A percentile compares a stretch with the other conserved stretches of the same genome.
Conservation (phyloP, 2,329 filamentous ascomycete genomes). For the Onygena corvina region DNA sequence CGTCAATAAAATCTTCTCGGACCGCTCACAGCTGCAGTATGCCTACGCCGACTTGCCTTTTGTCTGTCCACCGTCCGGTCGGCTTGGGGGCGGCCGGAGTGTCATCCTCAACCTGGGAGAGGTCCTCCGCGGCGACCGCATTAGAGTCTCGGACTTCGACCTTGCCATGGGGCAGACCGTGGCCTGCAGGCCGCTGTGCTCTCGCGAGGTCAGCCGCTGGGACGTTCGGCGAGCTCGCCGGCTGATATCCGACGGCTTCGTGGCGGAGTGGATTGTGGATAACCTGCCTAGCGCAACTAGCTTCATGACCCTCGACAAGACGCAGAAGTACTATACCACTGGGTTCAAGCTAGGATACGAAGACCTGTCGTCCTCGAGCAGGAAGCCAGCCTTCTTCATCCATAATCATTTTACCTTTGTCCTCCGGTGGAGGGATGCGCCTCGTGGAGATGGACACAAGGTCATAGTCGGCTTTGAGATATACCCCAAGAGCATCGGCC, state of each 20-base stretch:
- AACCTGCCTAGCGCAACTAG: constrained; percentile 81
- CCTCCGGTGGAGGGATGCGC: constrained; percentile 61
- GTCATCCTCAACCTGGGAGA: constrained; percentile 76
- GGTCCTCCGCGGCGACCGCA: constrained; percentile 74
- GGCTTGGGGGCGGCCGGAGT: constrained; percentile 59
- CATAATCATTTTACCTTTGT: constrained; percentile 85
- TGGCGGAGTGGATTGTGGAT: constrained; percentile 89
- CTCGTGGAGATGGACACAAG: constrained; percentile 58
- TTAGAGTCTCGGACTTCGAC: constrained; percentile 73
- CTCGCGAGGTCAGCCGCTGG: constrained; percentile 49
- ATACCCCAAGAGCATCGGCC: constrained; percentile 70
- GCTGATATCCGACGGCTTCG: constrained; percentile 65
- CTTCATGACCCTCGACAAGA: constrained; percentile 76
- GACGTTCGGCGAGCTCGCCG: constrained; percentile 57
- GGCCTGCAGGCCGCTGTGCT: constrained; percentile 62
- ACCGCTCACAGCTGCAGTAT: constrained; percentile 81
- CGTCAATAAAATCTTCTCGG: constrained; percentile 85
- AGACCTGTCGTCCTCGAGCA: constrained; percentile 49
- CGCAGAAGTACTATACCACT: constrained; percentile 73
- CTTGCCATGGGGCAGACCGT: constrained; percentile 64
- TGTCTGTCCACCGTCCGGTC: constrained; percentile 66
- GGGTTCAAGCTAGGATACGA: constrained; percentile 80
- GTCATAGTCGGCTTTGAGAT: constrained; percentile 83
- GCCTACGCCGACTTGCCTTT: constrained; percentile 82
- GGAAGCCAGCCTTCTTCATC: constrained; percentile 56